Evolutionary conservation across 306 rosid species (phyloP).

Genomic region (Pyrus bretschneideri): DNA sequence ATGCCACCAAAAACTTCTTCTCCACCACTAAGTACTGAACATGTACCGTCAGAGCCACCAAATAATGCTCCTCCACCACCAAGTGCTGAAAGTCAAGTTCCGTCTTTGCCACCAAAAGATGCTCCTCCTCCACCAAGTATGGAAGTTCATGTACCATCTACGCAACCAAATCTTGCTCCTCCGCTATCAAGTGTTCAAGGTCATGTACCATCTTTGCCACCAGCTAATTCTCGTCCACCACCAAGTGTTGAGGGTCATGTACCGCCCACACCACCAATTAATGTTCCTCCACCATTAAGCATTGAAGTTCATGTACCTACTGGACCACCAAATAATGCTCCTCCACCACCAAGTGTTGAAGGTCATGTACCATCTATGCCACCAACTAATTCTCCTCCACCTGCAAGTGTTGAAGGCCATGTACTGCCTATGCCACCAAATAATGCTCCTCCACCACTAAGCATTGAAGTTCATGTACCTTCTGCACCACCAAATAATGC

Average conservation of each 20-base stretch:
- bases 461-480: not conserved
- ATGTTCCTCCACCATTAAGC: constrained; percentile 33
- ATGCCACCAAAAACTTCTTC: constrained; percentile 31
- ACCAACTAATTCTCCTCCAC: constrained; percentile 29
- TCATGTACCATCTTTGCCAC: constrained; percentile 28
- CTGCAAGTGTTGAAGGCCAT: constrained; percentile 26
- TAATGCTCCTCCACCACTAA: no score
- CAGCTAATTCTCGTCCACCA: constrained; percentile 31
- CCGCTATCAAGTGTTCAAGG: constrained; percentile 35
- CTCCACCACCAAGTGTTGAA: constrained; percentile 34
- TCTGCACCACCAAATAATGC: constrained; percentile 23
- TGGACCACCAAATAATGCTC: constrained; percentile 26
- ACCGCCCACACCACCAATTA: constrained; percentile 23
- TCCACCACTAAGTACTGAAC: constrained; percentile 24
- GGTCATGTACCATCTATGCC: constrained; percentile 30
- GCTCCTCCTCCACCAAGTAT: constrained; percentile 32
- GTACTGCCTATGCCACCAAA: no score
- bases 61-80: constrained; percentile 34
- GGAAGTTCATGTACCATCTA: constrained; percentile 23
- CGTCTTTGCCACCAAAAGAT: constrained; percentile 42
- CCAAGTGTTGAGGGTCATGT: constrained; percentile 27
- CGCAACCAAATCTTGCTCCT: constrained; percentile 27
- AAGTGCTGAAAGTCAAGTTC: constrained; percentile 21
- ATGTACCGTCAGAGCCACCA: constrained; percentile 28
- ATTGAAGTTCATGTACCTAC: not conserved